phyloP scores from a whole-genome alignment of 2,329 filamentous ascomycete genomes.

The Paecilomyces variotii region DNA sequence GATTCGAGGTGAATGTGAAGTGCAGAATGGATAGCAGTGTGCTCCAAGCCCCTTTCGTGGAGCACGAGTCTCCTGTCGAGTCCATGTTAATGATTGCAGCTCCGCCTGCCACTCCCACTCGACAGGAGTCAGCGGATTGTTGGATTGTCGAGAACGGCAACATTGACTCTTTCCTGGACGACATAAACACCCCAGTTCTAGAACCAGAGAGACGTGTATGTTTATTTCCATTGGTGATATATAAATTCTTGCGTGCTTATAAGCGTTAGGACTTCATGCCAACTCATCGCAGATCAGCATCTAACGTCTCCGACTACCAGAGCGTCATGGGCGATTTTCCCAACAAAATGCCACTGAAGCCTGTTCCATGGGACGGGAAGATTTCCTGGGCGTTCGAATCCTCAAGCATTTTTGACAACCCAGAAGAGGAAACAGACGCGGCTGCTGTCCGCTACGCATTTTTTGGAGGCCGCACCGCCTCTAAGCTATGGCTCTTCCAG shows the following conservation, averaged over 20 bases:
- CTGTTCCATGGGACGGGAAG: background rate
- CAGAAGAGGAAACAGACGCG: background rate
- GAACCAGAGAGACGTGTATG: background rate
- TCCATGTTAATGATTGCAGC: background rate
- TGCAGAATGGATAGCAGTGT: background rate
- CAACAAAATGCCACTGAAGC: background rate
- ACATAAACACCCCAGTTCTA: background rate
- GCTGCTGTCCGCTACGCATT: background rate
- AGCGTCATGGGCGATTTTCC: background rate
- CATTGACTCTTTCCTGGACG: background rate
- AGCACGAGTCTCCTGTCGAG: background rate
- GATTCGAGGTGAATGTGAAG: background rate
- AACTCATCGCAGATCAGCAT: background rate
- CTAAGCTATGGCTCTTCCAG: constrained; percentile 18
- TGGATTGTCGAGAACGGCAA: background rate
- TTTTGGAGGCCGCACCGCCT: background rate
- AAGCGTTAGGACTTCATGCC: background rate
- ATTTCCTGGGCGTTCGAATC: background rate
- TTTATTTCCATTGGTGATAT: background rate
- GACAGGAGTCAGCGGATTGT: background rate
- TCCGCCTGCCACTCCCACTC: background rate
- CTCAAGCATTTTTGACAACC: background rate
- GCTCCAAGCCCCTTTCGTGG: background rate
- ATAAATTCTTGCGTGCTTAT: background rate
- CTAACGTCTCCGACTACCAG: background rate